Evolutionary conservation across 345 rosid species (phyloP), one percentile per base, ranked within the genome.

Genomic region (Camelina laxa): DNA sequence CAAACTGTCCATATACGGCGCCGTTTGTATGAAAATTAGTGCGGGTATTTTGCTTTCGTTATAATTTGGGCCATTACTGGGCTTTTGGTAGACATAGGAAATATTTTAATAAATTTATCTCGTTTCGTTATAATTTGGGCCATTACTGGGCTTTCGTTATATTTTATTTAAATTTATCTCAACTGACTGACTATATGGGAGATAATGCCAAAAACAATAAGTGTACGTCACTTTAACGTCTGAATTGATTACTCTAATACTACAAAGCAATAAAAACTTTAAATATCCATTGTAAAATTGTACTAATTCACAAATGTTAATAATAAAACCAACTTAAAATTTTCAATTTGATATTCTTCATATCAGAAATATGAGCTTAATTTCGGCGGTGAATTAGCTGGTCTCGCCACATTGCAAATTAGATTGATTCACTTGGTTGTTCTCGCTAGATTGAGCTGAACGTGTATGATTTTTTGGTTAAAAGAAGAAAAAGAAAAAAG

Each of bases 141-240:
- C 31, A 5, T 27, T 27, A 27, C 31, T 27, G 31, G 31, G 31
- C 31, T 27, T 27, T n/a, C n/a, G n/a, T n/a, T n/a, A n/a, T 4
- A 27, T 27, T 27, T 27, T 27, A 4, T 0, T 27, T n/a, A n/a
- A n/a, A n/a, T n/a, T n/a, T n/a, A n/a, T n/a, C n/a, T n/a, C n/a
- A 33, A 58, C 4, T 58, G 44, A 4, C 5, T 35, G 3, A 5
- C 36, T 35, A 35, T 6, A 35, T 35, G 38, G 38, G 39, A 36
- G 31, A 60, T 38, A 60, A 60, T 38, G 65, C 17, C 48, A 60
- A 60, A 60, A 38, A 20, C 30, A 60, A 2, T 12, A 19, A 20
- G 4, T 50, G 24, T 50, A 44, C 4, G 55, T 20, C 27, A 7
- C 17, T 44, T 44, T 44, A 58, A 33, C 41, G 42, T 33, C 63